Evolutionary conservation across 1,139 yeast species (phyloP).

Genomic region (Casaregolazyma suthepensis): DNA sequence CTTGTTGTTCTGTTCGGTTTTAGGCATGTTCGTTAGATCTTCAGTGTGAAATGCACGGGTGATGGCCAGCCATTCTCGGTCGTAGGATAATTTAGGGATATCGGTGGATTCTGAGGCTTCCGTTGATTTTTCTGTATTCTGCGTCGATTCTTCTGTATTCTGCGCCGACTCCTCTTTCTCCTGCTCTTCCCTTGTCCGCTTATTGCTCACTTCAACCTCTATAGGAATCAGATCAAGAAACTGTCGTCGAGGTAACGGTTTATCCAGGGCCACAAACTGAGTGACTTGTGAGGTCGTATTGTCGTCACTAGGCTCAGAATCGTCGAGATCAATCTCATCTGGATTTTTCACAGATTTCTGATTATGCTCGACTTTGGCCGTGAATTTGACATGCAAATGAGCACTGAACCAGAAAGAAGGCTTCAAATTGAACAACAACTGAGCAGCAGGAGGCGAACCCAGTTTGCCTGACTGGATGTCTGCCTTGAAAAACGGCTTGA

Average conservation of each 20-base stretch:
- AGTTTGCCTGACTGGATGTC: constrained; percentile 57
- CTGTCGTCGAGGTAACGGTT: constrained; percentile 59
- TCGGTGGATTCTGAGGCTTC: too few species aligned
- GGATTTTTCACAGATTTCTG: constrained; percentile 18
- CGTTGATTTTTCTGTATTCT: not conserved
- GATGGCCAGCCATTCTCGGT: constrained; percentile 37
- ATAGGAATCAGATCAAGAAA: constrained; percentile 45
- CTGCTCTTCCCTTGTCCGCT: constrained; percentile 4
- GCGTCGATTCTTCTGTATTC: not conserved
- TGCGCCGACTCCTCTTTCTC: not conserved
- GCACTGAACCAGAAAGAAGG: constrained; percentile 85
- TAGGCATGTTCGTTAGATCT: not conserved
- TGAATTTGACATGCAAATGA: constrained; percentile 75
- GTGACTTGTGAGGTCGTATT: constrained; percentile 17
- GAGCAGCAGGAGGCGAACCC: constrained; percentile 72
- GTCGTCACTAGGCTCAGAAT: constrained; percentile 21
- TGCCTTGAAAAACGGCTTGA: constrained; percentile 59
- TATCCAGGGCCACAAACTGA: constrained; percentile 73
- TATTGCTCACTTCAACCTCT: constrained; percentile 14
- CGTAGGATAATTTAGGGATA: constrained; percentile 25
- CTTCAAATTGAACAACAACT: constrained; percentile 45
- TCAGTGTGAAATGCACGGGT: constrained; percentile 23
- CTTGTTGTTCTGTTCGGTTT: constrained; percentile 5
- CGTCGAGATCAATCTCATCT: constrained; percentile 38
- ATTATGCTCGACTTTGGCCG: constrained; percentile 45